Evolutionary conservation across 2,329 filamentous ascomycete species (phyloP), one percentile per base, ranked within the genome.

Genomic region (Uncinocarpus reesii): DNA sequence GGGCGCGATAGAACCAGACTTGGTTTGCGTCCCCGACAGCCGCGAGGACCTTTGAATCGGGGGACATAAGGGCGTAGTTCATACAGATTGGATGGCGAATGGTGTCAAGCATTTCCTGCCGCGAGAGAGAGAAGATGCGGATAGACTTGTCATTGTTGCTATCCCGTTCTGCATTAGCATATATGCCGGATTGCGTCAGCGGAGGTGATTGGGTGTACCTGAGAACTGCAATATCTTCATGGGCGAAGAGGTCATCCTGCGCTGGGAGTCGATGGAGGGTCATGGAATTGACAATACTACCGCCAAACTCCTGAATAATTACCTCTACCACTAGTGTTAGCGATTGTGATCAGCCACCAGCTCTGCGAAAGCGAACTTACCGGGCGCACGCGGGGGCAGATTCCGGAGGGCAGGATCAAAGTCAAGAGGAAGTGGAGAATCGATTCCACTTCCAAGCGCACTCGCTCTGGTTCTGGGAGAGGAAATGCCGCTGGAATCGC

Each of bases 61-160:
- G 92, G 5, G 90, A 95, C 45, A 98, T 82, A n/a, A 89, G 79
- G 28, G 89, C 86, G 60, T 93, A 87, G 59, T 98, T 98, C 70
- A 96, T 90, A 55, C 81, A 84, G 61, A 90, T 84, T 4, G 85
- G 83, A 55, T 94, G 83, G 3, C 78, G 74, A 46, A 95, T 70
- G 36, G 81, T 75, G 47, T 85, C 80, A 18, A 93, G 68, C 29
- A 83, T 73, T 51, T 84, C 73, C 11, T 80, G 77, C 45, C 82
- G 78, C 23, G 77, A 72, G 16, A 96, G 71, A 42, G 82, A 84
- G 61, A 93, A 86, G n/a, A 95, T 70, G 23, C 83, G 83, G 49
- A 96, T 84, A 1, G 85, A 87, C 62, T 81, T 83, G 68, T 96
- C 92, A 62, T 98, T 98, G 68, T 95, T 95, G 80, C 58, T 95